These are phyloP conservation scores for Pleurotus tuoliensis DNA, from an alignment of 768 basidiomycete species.

Conservation along the genomic window DNA sequence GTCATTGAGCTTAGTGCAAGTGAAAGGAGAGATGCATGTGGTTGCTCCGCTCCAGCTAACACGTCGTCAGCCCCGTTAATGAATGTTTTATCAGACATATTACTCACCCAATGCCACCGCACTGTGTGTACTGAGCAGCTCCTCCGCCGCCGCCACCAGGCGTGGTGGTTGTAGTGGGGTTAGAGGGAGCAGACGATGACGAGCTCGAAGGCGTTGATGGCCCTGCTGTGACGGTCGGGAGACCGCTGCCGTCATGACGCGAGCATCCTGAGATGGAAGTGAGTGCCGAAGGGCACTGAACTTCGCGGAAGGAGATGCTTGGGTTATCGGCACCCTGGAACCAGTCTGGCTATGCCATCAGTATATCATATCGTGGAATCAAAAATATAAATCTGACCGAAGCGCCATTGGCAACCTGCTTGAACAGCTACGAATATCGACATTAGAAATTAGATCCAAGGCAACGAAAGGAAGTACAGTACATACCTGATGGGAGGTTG, in stretches of 20 bases:
- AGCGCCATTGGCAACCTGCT: slow-evolving; percentile 6
- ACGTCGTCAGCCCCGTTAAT: background rate
- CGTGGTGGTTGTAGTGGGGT: background rate
- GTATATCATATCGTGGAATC: background rate
- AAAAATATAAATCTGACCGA: background rate
- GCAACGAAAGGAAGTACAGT: background rate
- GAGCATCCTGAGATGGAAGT: slow-evolving; percentile 5
- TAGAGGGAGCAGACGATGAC: background rate
- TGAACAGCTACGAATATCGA: background rate
- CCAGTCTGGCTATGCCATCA: background rate
- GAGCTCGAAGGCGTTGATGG: background rate
- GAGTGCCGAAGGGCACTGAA: slow-evolving; percentile 1
- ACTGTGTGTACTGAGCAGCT: background rate
- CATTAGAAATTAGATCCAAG: no score
- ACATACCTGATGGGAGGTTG: background rate
- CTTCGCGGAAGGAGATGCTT: background rate
- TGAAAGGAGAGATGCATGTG: background rate
- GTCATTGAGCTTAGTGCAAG: slow-evolving; percentile 1
- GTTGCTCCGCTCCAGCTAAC: background rate
- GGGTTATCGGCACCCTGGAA: slow-evolving; percentile 7
- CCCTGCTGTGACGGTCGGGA: background rate
- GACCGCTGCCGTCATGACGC: background rate
- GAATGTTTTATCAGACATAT: background rate
- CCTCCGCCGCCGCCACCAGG: background rate
- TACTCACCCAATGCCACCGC: slow-evolving; percentile 3